Percentiles rank a stretch among this genome's conserved stretches.
Evolutionary conservation across 2,329 filamentous ascomycete genomes (phyloP).

Genomic region (Fusarium sp.): DNA sequence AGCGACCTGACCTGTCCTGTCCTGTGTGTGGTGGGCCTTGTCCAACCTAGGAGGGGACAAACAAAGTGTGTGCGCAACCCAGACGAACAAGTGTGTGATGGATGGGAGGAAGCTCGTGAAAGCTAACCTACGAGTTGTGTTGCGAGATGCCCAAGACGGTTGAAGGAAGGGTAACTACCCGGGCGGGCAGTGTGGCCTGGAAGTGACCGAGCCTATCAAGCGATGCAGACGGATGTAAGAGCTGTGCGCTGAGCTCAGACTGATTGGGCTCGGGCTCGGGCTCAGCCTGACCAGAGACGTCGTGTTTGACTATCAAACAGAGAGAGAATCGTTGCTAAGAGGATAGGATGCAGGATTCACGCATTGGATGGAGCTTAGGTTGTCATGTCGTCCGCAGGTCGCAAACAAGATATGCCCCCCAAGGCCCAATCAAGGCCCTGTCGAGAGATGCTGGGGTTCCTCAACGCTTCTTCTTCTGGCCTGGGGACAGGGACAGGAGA

Average conservation of each 20-base stretch:
- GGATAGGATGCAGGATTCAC: background rate
- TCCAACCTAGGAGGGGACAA: constrained; percentile 17
- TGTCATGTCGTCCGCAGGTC: background rate
- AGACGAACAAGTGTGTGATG: constrained; percentile 12
- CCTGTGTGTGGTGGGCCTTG: constrained; percentile 18
- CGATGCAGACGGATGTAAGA: constrained; percentile 5
- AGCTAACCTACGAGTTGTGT: constrained; percentile 9
- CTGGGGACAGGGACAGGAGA: constrained; percentile 27
- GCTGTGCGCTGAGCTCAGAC: constrained; percentile 27
- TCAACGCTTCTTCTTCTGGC: constrained; percentile 1
- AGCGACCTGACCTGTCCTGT: background rate
- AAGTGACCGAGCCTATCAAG: constrained; percentile 30
- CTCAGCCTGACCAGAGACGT: constrained; percentile 25
- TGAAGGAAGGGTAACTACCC: constrained; percentile 12
- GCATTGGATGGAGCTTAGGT: background rate
- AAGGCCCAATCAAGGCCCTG: constrained; percentile 24
- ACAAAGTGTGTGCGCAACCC: constrained; percentile 1
- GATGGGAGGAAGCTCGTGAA: constrained; percentile 30
- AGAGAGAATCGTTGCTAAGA: background rate
- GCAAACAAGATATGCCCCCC: background rate
- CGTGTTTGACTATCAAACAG: constrained; percentile 13
- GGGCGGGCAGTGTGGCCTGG: constrained; percentile 25
- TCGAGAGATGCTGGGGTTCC: constrained; percentile 23
- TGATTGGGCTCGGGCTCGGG: constrained; percentile 10
- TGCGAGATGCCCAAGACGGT: constrained; percentile 16